These are phyloP conservation scores for Sphaerosporella brunnea DNA, from an alignment of 495 filamentous ascomycete genomes.

Conservation along the genomic window DNA sequence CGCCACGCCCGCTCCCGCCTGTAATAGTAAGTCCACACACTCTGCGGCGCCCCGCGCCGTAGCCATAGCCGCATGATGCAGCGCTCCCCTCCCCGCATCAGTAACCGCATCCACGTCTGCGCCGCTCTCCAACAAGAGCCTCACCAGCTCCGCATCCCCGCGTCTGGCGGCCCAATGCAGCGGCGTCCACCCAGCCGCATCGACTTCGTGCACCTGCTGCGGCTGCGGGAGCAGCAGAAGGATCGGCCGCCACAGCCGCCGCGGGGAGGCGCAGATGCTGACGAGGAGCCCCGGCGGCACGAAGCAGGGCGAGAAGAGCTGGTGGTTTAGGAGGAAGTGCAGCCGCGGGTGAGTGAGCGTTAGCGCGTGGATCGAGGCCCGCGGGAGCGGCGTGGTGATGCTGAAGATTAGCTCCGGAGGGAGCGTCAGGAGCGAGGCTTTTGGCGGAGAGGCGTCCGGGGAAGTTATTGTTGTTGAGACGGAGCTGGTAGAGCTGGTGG, in stretches of 20 bases:
- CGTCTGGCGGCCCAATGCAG: constrained; percentile 4
- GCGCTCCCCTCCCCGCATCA: neutral
- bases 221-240: neutral
- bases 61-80: neutral
- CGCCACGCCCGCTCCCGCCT: neutral
- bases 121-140: neutral
- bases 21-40: neutral
- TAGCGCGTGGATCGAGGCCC: neutral
- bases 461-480: neutral
- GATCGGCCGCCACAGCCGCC: neutral
- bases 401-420: neutral
- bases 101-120: neutral
- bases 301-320: neutral
- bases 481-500: too few species aligned
- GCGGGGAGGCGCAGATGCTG: neutral
- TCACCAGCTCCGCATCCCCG: neutral
- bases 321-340: neutral
- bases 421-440: neutral
- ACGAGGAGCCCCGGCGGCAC: neutral
- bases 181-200: neutral
- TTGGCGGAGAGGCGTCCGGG: too few species aligned
- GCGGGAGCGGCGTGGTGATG: neutral
- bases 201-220: constrained; percentile 16
- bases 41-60: neutral
- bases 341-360: neutral